Percentiles rank a stretch among this genome's conserved stretches.
Conservation (phyloP, 2,329 filamentous ascomycete species). For the Pyricularia pennisetigena region DNA sequence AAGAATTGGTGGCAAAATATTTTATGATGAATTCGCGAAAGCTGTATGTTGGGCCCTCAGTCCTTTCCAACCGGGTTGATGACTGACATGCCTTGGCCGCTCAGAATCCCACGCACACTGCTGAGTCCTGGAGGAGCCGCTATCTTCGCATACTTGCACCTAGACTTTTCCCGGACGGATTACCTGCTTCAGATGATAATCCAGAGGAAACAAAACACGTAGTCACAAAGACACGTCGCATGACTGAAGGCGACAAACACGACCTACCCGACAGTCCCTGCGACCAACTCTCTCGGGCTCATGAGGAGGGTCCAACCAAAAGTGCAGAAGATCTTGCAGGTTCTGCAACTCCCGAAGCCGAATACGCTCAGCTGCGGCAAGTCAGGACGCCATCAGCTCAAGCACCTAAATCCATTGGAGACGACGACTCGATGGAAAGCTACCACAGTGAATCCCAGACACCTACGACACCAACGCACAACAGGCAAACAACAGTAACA, state of each 20-base stretch:
- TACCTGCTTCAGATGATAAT: constrained; percentile 7
- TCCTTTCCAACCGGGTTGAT: constrained; percentile 10
- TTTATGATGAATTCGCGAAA: constrained; percentile 22
- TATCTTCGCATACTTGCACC: constrained; percentile 8
- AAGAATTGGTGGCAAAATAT: constrained; percentile 14
- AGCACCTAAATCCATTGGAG: neutral
- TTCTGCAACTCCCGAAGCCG: neutral
- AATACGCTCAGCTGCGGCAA: neutral
- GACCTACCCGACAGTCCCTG: neutral
- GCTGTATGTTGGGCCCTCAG: constrained; percentile 14
- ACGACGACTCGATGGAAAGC: neutral
- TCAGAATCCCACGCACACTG: constrained; percentile 15
- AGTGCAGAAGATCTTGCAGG: neutral
- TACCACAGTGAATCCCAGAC: neutral
- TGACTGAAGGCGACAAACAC: neutral
- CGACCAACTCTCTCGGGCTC: neutral
- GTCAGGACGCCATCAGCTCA: neutral
- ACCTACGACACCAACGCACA: neutral
- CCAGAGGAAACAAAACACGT: neutral
- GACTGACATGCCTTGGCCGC: neutral
- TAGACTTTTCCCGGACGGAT: constrained; percentile 1
- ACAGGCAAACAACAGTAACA: neutral
- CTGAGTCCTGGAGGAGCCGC: constrained; percentile 19
- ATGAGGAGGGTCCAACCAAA: neutral
- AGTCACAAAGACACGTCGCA: neutral